Conservation (phyloP, 164 flowering plant species). For the Nelumbo lutea region DNA sequence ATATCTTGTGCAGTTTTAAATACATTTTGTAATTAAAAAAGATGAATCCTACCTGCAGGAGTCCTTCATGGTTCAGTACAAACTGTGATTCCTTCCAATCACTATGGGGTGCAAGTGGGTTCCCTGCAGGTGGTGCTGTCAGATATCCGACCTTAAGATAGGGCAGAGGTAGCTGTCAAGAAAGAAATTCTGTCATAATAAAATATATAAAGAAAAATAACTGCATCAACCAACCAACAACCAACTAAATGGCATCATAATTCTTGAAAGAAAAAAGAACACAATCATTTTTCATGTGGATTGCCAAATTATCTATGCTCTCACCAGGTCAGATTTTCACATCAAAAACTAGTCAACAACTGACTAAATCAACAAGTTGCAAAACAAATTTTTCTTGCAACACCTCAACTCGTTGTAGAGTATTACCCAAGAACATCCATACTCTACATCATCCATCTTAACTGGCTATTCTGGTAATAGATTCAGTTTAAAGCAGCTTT, state of each 20-base stretch:
- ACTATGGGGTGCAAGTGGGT: conserved; percentile 70
- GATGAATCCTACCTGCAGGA: conserved; percentile 58
- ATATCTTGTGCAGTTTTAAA: no score
- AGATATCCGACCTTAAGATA: conserved; percentile 84
- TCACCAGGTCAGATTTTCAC: no score
- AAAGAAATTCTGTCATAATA: conserved; percentile 9
- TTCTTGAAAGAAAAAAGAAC: neutral
- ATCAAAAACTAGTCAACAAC: no score
- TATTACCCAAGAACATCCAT: no score
- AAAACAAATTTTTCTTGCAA: no score
- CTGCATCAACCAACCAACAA: neutral
- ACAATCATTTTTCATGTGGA: neutral
- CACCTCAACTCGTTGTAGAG: no score
- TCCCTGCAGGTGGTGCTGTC: conserved; percentile 83
- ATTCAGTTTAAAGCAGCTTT: no score
- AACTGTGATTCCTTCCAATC: conserved; percentile 87
- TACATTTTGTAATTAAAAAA: neutral
- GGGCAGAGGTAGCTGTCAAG: conserved; percentile 54
- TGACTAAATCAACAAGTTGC: no score
- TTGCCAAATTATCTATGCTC: no score
- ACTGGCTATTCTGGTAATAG: no score
- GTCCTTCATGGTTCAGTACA: conserved; percentile 85
- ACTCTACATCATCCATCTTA: no score
- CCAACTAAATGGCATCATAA: neutral
- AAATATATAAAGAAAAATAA: neutral